phyloP scores from a whole-genome alignment of 495 filamentous ascomycete genomes.

The Baudoinia panamericana region DNA sequence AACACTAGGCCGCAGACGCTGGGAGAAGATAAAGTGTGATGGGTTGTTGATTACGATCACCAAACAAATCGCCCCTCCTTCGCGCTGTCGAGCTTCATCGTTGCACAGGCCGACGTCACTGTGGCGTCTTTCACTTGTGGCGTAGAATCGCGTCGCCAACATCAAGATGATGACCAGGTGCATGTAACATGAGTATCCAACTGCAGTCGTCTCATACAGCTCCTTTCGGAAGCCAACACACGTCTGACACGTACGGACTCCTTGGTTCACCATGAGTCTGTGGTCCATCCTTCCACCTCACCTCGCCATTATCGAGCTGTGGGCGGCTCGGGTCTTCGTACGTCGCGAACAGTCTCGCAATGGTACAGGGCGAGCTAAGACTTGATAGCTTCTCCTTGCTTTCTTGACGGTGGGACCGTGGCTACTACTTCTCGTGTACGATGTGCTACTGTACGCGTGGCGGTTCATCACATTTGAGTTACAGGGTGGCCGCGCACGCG shows the following conservation, averaged over 20 bases:
- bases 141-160: no score
- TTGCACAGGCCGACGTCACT: no score
- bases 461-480: conserved; percentile 46
- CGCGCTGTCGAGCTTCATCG: no score
- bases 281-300: conserved; percentile 51
- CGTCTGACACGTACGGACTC: background rate
- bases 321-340: conserved; percentile 49
- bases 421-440: conserved; percentile 51
- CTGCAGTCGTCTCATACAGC: no score
- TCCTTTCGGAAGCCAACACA: background rate
- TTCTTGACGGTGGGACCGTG: conserved; percentile 54
- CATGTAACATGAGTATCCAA: no score
- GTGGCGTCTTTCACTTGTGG: no score
- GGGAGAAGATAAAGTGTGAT: no score
- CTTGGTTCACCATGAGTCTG: conserved; percentile 39
- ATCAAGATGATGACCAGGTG: no score
- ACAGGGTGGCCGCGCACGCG: conserved; percentile 53
- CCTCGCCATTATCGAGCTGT: conserved; percentile 46
- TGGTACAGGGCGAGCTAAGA: background rate
- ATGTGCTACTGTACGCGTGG: conserved; percentile 51
- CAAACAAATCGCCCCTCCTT: no score
- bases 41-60: no score
- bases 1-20: no score
- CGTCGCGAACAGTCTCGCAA: background rate
- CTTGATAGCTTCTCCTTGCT: conserved; percentile 48